These are phyloP conservation scores for Parachaetomium inaequale DNA, from an alignment of 495 filamentous ascomycete genomes.

Conservation along the genomic window DNA sequence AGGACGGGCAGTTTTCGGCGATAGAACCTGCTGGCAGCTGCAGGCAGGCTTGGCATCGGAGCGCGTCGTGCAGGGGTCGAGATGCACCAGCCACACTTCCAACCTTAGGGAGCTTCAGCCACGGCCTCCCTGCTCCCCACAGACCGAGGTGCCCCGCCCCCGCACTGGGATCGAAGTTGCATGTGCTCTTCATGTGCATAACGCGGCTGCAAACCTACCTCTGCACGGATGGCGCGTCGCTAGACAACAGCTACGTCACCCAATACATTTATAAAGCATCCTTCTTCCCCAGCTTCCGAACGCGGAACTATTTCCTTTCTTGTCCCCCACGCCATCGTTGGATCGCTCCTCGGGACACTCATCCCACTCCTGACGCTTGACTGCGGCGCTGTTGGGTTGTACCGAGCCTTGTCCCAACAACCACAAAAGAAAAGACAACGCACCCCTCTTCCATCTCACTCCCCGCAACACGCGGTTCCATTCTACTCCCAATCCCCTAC, in stretches of 20 bases:
- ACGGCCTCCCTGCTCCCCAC: neutral
- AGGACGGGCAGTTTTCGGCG: slow-evolving; percentile 14
- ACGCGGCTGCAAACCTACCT: neutral
- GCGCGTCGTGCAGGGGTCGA: neutral
- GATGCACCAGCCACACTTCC: neutral
- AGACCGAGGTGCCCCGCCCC: neutral
- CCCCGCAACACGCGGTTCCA: neutral
- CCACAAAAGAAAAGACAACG: slow-evolving; percentile 2
- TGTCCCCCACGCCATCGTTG: neutral
- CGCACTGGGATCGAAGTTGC: neutral
- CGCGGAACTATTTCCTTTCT: neutral
- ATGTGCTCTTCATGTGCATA: neutral
- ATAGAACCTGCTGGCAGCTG: slow-evolving; percentile 20
- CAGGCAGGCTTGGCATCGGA: slow-evolving; percentile 17
- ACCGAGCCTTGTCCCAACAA: slow-evolving; percentile 1
- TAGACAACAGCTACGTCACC: neutral
- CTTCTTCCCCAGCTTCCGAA: neutral
- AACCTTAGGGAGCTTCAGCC: neutral
- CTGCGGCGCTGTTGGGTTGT: slow-evolving; percentile 8
- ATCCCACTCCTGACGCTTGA: neutral
- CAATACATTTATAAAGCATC: neutral
- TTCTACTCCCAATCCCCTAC: neutral
- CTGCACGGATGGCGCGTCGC: neutral
- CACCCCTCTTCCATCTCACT: neutral
- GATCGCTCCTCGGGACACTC: neutral